Evolutionary conservation across 2,329 filamentous ascomycete genomes (phyloP).

Genomic region (Fusarium sp.): DNA sequence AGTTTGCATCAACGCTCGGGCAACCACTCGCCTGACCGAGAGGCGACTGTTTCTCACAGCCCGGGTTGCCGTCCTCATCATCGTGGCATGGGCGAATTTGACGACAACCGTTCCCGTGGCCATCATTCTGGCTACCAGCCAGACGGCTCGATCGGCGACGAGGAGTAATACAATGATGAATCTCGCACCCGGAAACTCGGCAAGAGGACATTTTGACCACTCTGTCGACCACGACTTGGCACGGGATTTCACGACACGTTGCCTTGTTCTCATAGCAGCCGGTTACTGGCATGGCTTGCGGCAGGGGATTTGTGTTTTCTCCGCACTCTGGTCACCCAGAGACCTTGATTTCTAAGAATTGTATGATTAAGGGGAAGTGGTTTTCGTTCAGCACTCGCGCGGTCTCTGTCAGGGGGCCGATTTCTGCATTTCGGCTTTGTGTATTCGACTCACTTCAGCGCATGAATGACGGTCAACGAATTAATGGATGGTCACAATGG

Average conservation of each 20-base stretch:
- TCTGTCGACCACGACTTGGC: neutral
- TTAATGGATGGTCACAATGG: slow-evolving; percentile 15
- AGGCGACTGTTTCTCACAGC: neutral
- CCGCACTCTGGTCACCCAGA: slow-evolving; percentile 2
- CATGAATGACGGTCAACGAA: slow-evolving; percentile 16
- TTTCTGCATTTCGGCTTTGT: slow-evolving; percentile 10
- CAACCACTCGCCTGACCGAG: neutral
- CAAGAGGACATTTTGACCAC: neutral
- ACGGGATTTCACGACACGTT: neutral
- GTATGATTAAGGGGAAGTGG: neutral
- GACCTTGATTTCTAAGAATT: neutral
- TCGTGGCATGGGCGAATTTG: neutral
- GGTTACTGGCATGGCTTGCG: neutral
- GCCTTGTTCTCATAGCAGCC: neutral
- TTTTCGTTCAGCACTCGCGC: neutral
- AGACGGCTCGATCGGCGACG: neutral
- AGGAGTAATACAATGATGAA: neutral
- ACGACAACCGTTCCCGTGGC: neutral
- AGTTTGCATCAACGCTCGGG: slow-evolving; percentile 8
- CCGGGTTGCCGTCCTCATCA: slow-evolving; percentile 1
- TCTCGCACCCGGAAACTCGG: neutral
- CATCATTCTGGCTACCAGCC: slow-evolving; percentile 7
- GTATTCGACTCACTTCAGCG: slow-evolving; percentile 1
- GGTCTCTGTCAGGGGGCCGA: neutral
- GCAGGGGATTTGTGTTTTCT: neutral